phyloP scores from a whole-genome alignment of 2,329 filamentous ascomycete species.

The Didymella arachidicola region DNA sequence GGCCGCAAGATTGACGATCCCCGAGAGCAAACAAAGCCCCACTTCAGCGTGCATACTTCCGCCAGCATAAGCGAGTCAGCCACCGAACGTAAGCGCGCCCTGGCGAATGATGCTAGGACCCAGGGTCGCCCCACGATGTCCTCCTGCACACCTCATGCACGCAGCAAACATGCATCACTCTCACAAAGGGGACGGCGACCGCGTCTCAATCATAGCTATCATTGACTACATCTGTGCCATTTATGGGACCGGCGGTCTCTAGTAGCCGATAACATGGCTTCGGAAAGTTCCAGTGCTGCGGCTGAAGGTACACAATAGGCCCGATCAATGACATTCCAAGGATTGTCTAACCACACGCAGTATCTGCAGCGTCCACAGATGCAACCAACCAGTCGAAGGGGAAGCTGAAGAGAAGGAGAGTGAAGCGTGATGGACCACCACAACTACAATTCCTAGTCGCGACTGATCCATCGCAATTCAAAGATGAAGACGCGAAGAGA shows the following conservation, averaged over 20 bases:
- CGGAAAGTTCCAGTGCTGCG: not conserved
- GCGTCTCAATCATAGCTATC: slow-evolving; percentile 4
- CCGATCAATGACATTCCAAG: not conserved
- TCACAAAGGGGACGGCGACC: not conserved
- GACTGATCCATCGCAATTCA: slow-evolving; percentile 43
- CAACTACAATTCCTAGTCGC: slow-evolving; percentile 45
- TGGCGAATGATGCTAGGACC: slow-evolving; percentile 3
- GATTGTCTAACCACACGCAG: slow-evolving; percentile 10
- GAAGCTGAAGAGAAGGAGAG: slow-evolving; percentile 24
- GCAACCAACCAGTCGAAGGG: slow-evolving; percentile 10
- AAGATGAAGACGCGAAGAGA: slow-evolving; percentile 34
- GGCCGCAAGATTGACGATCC: not conserved
- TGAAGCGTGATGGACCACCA: slow-evolving; percentile 37
- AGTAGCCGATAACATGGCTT: slow-evolving; percentile 16
- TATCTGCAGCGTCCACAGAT: not conserved
- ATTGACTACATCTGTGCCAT: not conserved
- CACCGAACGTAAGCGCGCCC: slow-evolving; percentile 6
- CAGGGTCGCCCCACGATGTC: not conserved
- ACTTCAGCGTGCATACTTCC: not conserved
- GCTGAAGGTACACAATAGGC: slow-evolving; percentile 15
- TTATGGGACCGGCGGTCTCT: slow-evolving; percentile 1
- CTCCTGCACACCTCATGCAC: slow-evolving; percentile 1
- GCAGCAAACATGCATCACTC: slow-evolving; percentile 12
- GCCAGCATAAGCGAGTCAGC: slow-evolving; percentile 9
- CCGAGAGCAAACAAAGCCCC: not conserved